Evolutionary conservation across 2,329 filamentous ascomycete genomes (phyloP), one percentile per base, ranked within the genome.

Genomic region (Apiospora arundinis): DNA sequence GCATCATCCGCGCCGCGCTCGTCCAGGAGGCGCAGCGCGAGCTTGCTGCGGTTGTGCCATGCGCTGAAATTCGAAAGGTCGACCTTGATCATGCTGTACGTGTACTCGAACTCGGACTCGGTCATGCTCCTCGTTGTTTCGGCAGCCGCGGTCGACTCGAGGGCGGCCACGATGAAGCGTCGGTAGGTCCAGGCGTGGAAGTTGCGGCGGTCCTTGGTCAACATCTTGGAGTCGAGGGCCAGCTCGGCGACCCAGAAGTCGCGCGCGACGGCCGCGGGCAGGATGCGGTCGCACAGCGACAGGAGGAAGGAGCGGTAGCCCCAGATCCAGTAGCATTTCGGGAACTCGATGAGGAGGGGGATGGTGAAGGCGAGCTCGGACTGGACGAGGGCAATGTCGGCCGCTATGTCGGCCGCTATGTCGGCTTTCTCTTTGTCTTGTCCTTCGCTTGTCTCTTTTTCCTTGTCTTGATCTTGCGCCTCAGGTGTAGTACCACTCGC

Each of bases 271-370:
- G 84, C 71, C 0, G 82, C 73, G 2, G 90, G 87, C 12, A 97
- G 85, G 23, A 91, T 85, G 16, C 86, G 80, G 66, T 92, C 93
- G 45, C 91, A 91, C 80, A 94, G 89, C 70, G 92, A 85, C 18
- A 99, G 85, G 3, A 95, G 85, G 95, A 96, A 99, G 65, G 92
- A 83, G 40, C 96, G 92, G 82, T 98, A 95, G 76, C 97, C 97
- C 96, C 96, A 99, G 78, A 99, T 95, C 95, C 96, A 98, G 84
- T 99, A 99, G 86, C 96, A 98, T 81, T 99, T 99, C 8, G 96
- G 96, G 75, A 91, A 95, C 75, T 94, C 90, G 74, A 93, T 88
- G 68, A 99, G 88, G 25, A 99, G 87, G 0, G 94, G 93, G 52
- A 98, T 89, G 45, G 95, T 91, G 78, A 98, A 97, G 67, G 85